A percentile compares a stretch with the other conserved stretches of the same genome.
These are phyloP conservation scores for Coprinopsis marcescibilis DNA, from an alignment of 768 basidiomycete species.

Conservation along the genomic window DNA sequence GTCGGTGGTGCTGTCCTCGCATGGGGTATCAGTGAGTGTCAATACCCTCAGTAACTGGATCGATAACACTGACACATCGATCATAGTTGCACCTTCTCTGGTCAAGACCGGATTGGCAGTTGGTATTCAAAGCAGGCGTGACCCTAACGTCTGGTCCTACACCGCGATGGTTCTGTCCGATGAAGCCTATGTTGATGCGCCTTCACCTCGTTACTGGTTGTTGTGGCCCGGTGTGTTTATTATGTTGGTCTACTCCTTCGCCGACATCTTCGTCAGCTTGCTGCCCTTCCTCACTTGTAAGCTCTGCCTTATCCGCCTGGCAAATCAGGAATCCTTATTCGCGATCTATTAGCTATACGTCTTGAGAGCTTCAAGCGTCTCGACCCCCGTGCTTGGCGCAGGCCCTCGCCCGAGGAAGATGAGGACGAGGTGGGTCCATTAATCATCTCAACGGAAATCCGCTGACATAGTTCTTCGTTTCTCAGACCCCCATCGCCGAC, in stretches of 20 bases:
- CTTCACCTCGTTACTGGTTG: conserved; percentile 58
- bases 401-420: conserved; percentile 29
- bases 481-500: conserved; percentile 41
- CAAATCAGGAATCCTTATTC: conserved; percentile 2
- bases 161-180: conserved; percentile 40
- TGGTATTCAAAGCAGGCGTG: conserved; percentile 33
- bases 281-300: conserved; percentile 29
- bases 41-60: neutral
- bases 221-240: conserved; percentile 58
- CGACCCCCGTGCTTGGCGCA: conserved; percentile 28
- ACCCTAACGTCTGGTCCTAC: conserved; percentile 39
- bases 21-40: conserved; percentile 49
- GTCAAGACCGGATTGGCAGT: conserved; percentile 49
- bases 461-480: neutral
- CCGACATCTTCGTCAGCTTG: conserved; percentile 41
- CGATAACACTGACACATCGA: neutral
- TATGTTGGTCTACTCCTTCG: conserved; percentile 57
- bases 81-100: conserved; percentile 43
- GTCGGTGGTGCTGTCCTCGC: conserved; percentile 50
- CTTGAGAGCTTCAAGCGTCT: conserved; percentile 15
- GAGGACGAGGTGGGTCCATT: conserved; percentile 33
- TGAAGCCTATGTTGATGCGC: conserved; percentile 30
- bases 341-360: conserved; percentile 5
- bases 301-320: conserved; percentile 1
- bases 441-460: neutral